Evolutionary conservation across 176 grass and related monocot genomes (phyloP), one percentile per base, ranked within the genome.

Genomic region (Avena insularis): DNA sequence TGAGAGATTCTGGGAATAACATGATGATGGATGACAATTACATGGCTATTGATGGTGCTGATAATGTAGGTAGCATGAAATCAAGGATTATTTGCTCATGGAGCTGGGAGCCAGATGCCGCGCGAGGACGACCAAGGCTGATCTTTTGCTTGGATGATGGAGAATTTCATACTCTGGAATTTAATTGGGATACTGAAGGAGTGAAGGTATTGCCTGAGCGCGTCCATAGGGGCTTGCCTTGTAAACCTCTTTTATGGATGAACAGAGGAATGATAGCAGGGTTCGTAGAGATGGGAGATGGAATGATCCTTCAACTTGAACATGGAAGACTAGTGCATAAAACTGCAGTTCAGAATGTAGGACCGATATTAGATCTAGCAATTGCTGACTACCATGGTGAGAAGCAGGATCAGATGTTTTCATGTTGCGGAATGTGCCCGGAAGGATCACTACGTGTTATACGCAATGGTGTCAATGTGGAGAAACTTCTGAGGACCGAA

Each of bases 231-330:
- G 87, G 85, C 74, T 86, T 90, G 68, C 88, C 92, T 27, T 94
- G 87, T 79, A 99, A 82, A 79, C 83, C 92, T 71, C 84, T 99
- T 79, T 68, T 99, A 75, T 99, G 97, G 97, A 76, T 90, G 84
- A 86, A 90, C 54, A 88, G 84, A 87, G 89, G 87, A 56, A 90
- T 94, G 82, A 79, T 99, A 88, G 90, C 88, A 82, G 94, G 90
- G 69, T 91, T 96, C 78, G 89, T 93, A 83, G 97, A 99, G 75
- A 99, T 96, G 97, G 97, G 97, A 78, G 97, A 99, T 89, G 97
- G 97, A 20, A 91, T 94, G 86, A 89, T 96, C 23, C 91, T 99
- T 46, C 93, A 99, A 87, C 64, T 96, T 58, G 92, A 90, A 46
- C 83, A 91, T 74, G 83, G 86, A 79, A 89, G 79, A 67, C 85